Percentiles rank a stretch among this genome's conserved stretches.
phyloP scores from a whole-genome alignment of 2,329 filamentous ascomycete genomes.

The Fusarium subglutinans region DNA sequence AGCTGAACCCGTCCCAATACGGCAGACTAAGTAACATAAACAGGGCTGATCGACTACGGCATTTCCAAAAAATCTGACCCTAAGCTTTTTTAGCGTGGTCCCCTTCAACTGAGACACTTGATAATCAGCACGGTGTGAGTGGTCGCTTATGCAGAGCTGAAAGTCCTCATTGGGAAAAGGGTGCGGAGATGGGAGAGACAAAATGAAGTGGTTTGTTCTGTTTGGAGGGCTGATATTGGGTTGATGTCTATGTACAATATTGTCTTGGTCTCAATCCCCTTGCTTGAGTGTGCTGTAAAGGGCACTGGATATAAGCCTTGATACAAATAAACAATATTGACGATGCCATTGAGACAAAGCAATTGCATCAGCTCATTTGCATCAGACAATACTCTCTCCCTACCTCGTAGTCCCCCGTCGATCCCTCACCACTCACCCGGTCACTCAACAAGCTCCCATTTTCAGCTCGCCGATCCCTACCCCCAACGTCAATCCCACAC shows the following conservation, averaged over 20 bases:
- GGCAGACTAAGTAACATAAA: not conserved
- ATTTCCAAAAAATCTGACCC: not conserved
- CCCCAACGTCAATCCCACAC: not conserved
- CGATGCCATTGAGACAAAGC: not conserved
- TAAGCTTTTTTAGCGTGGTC: not conserved
- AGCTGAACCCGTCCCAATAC: not conserved
- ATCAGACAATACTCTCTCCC: not conserved
- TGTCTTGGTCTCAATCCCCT: not conserved
- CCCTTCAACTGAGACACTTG: constrained; percentile 23
- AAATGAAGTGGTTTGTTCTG: constrained; percentile 25
- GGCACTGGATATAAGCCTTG: too few species aligned
- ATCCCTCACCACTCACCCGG: constrained; percentile 9
- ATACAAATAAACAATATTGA: not conserved
- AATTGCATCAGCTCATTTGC: not conserved
- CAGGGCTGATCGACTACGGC: not conserved
- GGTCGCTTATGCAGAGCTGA: constrained; percentile 17
- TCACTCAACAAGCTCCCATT: not conserved
- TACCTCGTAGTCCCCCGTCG: not conserved
- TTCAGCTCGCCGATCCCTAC: constrained; percentile 28
- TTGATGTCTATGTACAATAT: too few species aligned
- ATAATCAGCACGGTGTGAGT: constrained; percentile 6
- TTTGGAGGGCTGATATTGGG: not conserved
- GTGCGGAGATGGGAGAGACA: not conserved
- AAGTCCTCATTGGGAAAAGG: constrained; percentile 26
- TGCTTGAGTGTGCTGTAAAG: too few species aligned